Conservation (phyloP, 1,284 basidiomycete genomes). For the Ustilago xerochloae region DNA sequence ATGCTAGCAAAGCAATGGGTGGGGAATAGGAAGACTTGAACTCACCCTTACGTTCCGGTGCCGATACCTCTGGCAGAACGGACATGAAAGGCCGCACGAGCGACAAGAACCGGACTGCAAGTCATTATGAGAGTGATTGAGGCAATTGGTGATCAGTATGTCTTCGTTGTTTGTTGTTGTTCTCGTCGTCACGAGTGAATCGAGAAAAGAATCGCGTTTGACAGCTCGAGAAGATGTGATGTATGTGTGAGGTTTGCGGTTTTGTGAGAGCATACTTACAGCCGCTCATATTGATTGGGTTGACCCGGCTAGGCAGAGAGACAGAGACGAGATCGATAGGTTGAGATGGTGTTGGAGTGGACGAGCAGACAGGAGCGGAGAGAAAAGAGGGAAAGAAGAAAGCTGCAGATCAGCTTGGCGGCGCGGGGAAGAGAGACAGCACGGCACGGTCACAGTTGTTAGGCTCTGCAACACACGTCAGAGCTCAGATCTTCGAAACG, state of each 20-base stretch:
- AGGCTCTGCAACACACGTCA: no score
- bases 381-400: background rate
- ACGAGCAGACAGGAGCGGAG: background rate
- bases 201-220: no score
- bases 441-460: background rate
- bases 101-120: constrained; percentile 66
- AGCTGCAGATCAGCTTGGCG: constrained; percentile 17
- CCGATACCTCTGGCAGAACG: constrained; percentile 67
- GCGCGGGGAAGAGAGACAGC: constrained; percentile 23
- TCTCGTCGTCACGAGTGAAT: background rate
- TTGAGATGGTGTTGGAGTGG: constrained; percentile 2
- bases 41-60: constrained; percentile 67
- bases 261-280: constrained; percentile 31
- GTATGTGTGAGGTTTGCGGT: background rate
- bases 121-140: background rate
- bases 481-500: constrained; percentile 2
- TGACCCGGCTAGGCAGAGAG: constrained; percentile 21
- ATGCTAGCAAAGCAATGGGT: no score
- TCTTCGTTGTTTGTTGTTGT: background rate
- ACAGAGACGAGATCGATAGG: constrained; percentile 1
- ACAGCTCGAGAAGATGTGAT: background rate
- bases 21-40: background rate
- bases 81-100: constrained; percentile 68
- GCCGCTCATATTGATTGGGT: constrained; percentile 47
- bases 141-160: background rate